Evolutionary conservation across 2,329 filamentous ascomycete species (phyloP).

Genomic region (Microdochium paspali): DNA sequence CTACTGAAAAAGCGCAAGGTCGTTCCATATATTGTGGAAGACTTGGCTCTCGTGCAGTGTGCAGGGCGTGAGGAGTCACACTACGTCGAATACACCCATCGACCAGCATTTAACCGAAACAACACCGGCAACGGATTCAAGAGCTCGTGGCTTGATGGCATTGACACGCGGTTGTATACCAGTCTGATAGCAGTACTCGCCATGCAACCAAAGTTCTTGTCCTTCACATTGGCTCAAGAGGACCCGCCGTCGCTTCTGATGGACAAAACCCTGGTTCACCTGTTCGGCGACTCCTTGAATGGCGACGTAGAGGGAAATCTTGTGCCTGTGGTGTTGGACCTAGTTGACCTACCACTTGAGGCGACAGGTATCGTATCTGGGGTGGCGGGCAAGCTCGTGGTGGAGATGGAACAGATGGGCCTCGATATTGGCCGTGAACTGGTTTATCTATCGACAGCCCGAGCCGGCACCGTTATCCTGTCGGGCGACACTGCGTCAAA

Average conservation of each 20-base stretch:
- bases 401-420: slow-evolving; percentile 50
- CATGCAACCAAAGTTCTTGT: slow-evolving; percentile 60
- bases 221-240: slow-evolving; percentile 61
- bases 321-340: slow-evolving; percentile 81
- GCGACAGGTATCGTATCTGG: slow-evolving; percentile 93
- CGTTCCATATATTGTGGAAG: slow-evolving; percentile 58
- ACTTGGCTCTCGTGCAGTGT: slow-evolving; percentile 70
- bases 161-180: slow-evolving; percentile 55
- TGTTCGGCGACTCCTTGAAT: slow-evolving; percentile 66
- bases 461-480: slow-evolving; percentile 83
- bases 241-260: slow-evolving; percentile 67
- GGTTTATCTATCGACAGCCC: slow-evolving; percentile 82
- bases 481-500: slow-evolving; percentile 62
- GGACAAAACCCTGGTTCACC: slow-evolving; percentile 54
- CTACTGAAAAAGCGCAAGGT: slow-evolving; percentile 74
- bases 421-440: slow-evolving; percentile 54
- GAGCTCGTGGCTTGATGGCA: slow-evolving; percentile 45
- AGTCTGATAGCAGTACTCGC: slow-evolving; percentile 52
- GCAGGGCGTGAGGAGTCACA: slow-evolving; percentile 51
- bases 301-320: slow-evolving; percentile 64
- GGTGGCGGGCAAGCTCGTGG: slow-evolving; percentile 73
- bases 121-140: slow-evolving; percentile 8
- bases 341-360: slow-evolving; percentile 71
- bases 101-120: slow-evolving; percentile 22
- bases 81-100: slow-evolving; percentile 24